Evolutionary conservation across 1,284 basidiomycete species (phyloP).

Genomic region (Thecaphora thlaspeos): DNA sequence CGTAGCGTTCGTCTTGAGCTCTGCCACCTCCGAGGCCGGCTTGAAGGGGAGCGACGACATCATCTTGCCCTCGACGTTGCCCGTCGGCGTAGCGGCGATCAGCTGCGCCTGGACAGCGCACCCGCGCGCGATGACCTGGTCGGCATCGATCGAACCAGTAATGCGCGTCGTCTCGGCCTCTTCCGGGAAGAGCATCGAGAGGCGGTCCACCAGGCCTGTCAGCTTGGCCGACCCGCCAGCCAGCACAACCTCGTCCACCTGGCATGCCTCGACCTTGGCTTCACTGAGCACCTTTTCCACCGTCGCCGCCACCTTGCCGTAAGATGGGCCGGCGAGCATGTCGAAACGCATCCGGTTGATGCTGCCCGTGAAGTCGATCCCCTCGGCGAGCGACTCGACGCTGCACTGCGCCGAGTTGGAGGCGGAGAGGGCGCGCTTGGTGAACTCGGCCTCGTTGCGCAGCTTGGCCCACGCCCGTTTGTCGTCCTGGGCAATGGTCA

Average conservation of each 20-base stretch:
- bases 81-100: constrained; percentile 42
- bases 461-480: constrained; percentile 90
- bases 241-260: constrained; percentile 79
- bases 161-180: constrained; percentile 65
- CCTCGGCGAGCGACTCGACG: constrained; percentile 92
- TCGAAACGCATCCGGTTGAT: constrained; percentile 94
- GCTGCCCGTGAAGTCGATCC: constrained; percentile 84
- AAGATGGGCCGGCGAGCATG: constrained; percentile 75
- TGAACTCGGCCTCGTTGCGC: constrained; percentile 86
- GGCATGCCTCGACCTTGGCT: constrained; percentile 71
- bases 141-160: constrained; percentile 73
- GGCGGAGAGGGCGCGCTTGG: constrained; percentile 88
- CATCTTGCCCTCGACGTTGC: constrained; percentile 38
- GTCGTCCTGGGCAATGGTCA: constrained; percentile 63
- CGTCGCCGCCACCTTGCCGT: constrained; percentile 68
- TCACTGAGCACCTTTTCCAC: constrained; percentile 67
- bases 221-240: constrained; percentile 84
- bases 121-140: constrained; percentile 83
- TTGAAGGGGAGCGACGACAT: constrained; percentile 31
- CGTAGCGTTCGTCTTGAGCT: constrained; percentile 35
- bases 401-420: constrained; percentile 82
- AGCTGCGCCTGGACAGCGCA: constrained; percentile 76
- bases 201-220: constrained; percentile 76
- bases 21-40: constrained; percentile 59
- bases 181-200: constrained; percentile 72